These are phyloP conservation scores for Xylaria curta DNA, from an alignment of 495 filamentous ascomycete genomes.

Conservation along the genomic window DNA sequence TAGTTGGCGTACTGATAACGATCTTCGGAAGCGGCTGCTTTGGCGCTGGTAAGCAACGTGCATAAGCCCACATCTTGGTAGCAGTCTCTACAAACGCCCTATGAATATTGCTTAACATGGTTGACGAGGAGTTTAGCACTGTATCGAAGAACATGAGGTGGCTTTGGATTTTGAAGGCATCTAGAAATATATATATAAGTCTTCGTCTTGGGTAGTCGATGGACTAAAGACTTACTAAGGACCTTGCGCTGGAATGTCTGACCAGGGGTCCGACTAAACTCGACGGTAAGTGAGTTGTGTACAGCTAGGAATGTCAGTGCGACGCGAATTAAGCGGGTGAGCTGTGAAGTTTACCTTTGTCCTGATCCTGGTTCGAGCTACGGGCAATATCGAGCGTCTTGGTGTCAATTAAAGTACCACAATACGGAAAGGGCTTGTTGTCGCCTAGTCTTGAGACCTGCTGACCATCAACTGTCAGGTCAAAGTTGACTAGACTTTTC, in stretches of 20 bases:
- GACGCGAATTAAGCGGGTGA: neutral
- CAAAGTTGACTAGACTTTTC: conserved; percentile 90
- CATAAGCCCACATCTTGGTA: conserved; percentile 84
- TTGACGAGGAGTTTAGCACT: conserved; percentile 70
- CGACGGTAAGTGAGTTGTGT: conserved; percentile 77
- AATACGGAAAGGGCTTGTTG: conserved; percentile 77
- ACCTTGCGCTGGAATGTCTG: conserved; percentile 78
- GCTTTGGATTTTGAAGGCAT: conserved; percentile 83
- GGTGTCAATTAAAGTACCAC: conserved; percentile 78
- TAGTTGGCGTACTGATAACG: conserved; percentile 62
- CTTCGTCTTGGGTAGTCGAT: conserved; percentile 52
- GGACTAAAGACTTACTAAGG: conserved; percentile 60
- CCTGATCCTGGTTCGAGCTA: conserved; percentile 34
- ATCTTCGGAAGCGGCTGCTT: conserved; percentile 61
- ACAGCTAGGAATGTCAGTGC: conserved; percentile 40
- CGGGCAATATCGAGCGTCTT: conserved; percentile 71
- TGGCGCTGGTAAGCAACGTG: conserved; percentile 61
- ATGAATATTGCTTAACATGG: conserved; percentile 76
- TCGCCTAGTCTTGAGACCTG: conserved; percentile 59
- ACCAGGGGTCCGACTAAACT: conserved; percentile 71
- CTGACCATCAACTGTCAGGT: conserved; percentile 61
- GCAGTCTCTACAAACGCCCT: conserved; percentile 76
- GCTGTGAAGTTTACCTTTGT: conserved; percentile 33
- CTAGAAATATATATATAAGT: conserved; percentile 37
- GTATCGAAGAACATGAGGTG: conserved; percentile 92